These are phyloP conservation scores for Penicillium cataractarum DNA, from an alignment of 495 filamentous ascomycete genomes.

Conservation along the genomic window DNA sequence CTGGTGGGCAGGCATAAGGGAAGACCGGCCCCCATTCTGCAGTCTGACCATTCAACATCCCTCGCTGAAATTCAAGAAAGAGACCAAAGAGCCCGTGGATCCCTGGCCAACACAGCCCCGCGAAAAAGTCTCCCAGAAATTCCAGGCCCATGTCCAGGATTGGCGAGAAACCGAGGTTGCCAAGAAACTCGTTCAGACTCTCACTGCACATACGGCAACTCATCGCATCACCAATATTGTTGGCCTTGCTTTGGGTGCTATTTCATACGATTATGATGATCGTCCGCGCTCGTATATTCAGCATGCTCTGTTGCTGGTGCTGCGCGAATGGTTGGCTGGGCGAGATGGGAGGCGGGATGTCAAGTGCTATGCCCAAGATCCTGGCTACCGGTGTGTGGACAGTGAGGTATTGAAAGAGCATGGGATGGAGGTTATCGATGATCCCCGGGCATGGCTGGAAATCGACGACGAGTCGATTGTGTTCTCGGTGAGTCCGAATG, in stretches of 20 bases:
- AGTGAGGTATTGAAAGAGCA: slow-evolving; percentile 22
- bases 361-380: slow-evolving; percentile 34
- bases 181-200: slow-evolving; percentile 9
- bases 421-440: slow-evolving; percentile 30
- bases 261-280: slow-evolving; percentile 4
- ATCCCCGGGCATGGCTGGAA: slow-evolving; percentile 37
- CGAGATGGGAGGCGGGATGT: neutral
- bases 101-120: neutral
- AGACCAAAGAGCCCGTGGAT: slow-evolving; percentile 1
- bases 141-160: slow-evolving; percentile 2
- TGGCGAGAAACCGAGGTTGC: slow-evolving; percentile 15
- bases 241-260: slow-evolving; percentile 17
- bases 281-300: slow-evolving; percentile 4
- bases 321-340: slow-evolving; percentile 18
- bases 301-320: slow-evolving; percentile 19
- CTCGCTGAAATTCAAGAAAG: neutral
- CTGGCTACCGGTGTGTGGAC: slow-evolving; percentile 26
- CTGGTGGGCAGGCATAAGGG: neutral
- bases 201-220: slow-evolving; percentile 1
- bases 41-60: slow-evolving; percentile 2
- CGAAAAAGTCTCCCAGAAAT: neutral
- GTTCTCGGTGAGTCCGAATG: slow-evolving; percentile 31
- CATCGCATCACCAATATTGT: slow-evolving; percentile 21
- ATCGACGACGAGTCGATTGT: slow-evolving; percentile 36
- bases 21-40: neutral